Evolutionary conservation across 176 grass and related monocot genomes (phyloP).

Genomic region (Aechmea fasciata): DNA sequence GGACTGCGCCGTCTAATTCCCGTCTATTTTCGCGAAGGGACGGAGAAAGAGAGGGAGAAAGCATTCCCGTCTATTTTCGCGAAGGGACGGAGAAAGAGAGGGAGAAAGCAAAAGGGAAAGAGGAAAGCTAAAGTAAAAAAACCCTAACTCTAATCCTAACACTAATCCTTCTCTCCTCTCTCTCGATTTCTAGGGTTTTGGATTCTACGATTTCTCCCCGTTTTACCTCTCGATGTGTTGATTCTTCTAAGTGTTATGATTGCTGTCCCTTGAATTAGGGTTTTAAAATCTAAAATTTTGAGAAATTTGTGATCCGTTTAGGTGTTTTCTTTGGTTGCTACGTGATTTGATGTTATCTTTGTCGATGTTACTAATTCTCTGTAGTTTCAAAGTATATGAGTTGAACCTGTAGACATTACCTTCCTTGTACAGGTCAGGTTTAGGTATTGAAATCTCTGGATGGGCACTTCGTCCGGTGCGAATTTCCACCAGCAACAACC

Average conservation of each 20-base stretch:
- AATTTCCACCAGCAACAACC: constrained; percentile 50
- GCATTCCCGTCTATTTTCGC: too few relatives aligned
- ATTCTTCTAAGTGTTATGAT: not conserved
- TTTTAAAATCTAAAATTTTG: not conserved
- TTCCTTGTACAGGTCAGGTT: constrained; percentile 6
- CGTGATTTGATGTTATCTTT: not conserved
- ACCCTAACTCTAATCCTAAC: not conserved
- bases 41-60: not conserved
- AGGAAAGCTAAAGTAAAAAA: not conserved
- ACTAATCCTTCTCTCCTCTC: not conserved
- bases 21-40: not conserved
- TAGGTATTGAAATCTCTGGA: constrained; percentile 20
- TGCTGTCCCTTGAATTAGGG: not conserved
- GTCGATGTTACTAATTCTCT: not conserved
- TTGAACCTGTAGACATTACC: not conserved
- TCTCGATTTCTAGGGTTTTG: not conserved
- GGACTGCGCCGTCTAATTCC: not conserved
- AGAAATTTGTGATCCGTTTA: not conserved
- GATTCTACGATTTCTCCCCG: not conserved
- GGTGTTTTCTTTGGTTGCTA: not conserved
- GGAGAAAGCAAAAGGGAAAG: not conserved
- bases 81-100: not conserved
- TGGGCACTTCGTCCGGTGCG: constrained; percentile 52
- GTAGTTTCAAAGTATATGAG: not conserved
- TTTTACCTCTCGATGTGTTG: not conserved